These are phyloP conservation scores for Discostella stelligera DNA, from an alignment of 352 stramenopile genomes.

Conservation along the genomic window DNA sequence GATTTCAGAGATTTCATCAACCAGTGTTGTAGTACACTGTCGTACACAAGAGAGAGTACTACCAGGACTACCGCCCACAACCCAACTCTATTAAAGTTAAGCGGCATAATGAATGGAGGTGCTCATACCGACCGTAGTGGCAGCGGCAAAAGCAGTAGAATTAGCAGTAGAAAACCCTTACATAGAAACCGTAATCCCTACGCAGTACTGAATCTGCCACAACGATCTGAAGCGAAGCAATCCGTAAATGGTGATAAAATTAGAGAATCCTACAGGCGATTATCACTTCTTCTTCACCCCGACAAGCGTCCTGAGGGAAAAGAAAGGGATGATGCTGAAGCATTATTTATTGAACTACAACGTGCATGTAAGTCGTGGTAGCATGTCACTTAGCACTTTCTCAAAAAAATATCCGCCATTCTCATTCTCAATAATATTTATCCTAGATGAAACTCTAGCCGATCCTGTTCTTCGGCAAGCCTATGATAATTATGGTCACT, in stretches of 20 bases:
- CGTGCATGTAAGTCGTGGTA: slow-evolving; percentile 38
- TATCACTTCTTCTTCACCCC: slow-evolving; percentile 60
- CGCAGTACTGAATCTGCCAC: slow-evolving; percentile 48
- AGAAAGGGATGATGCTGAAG: slow-evolving; percentile 41
- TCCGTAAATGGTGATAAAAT: slow-evolving; percentile 46
- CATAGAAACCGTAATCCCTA: slow-evolving; percentile 37
- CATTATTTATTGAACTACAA: slow-evolving; percentile 51
- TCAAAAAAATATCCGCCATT: slow-evolving; percentile 15
- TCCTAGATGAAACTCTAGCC: slow-evolving; percentile 49
- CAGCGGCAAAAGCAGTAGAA: too few relatives aligned
- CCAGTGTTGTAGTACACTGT: too few relatives aligned
- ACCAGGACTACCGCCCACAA: too few relatives aligned
- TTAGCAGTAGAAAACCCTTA: neutral
- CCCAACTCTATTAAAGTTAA: too few relatives aligned
- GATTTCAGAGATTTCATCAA: too few relatives aligned
- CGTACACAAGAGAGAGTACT: too few relatives aligned
- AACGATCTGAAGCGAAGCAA: neutral
- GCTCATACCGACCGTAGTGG: too few relatives aligned
- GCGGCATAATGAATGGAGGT: too few relatives aligned
- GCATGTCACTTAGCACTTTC: neutral
- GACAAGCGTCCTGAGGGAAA: slow-evolving; percentile 44
- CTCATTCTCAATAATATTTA: slow-evolving; percentile 10
- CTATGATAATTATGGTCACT: slow-evolving; percentile 54
- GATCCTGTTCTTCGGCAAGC: slow-evolving; percentile 53
- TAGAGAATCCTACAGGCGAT: slow-evolving; percentile 46